phyloP scores from a whole-genome alignment of 2,329 filamentous ascomycete species.

The Ceratocystis harringtonii region DNA sequence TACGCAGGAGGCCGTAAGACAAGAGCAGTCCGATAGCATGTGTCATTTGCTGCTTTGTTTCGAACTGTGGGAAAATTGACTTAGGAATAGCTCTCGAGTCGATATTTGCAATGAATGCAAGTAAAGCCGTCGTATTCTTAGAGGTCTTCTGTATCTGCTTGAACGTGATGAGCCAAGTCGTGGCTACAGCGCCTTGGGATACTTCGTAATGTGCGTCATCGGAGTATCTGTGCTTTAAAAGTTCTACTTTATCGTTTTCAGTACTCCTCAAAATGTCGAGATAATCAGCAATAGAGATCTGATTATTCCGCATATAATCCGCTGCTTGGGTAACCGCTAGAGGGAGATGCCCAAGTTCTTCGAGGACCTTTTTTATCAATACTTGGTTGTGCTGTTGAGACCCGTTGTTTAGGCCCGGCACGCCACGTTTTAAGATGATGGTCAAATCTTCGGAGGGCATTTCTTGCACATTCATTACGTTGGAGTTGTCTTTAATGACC shows the following conservation, averaged over 20 bases:
- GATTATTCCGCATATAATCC: slow-evolving; percentile 15
- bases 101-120: not conserved
- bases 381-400: not conserved
- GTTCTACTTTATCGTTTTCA: not conserved
- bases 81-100: not conserved
- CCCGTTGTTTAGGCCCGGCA: not conserved
- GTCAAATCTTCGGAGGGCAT: not conserved
- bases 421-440: not conserved
- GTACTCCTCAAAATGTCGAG: not conserved
- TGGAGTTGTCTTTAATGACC: not conserved
- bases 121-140: not conserved
- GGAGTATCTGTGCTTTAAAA: not conserved
- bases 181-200: not conserved
- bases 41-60: not conserved
- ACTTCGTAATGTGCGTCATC: not conserved
- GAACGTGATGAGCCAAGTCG: not conserved
- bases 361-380: not conserved
- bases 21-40: not conserved
- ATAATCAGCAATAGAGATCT: not conserved
- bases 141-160: not conserved
- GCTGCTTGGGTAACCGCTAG: slow-evolving; percentile 18
- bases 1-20: not conserved
- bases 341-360: slow-evolving; percentile 14
- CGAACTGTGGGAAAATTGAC: not conserved
- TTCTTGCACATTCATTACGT: too few species aligned